These are phyloP conservation scores for Colletotrichum godetiae DNA, from an alignment of 2,329 filamentous ascomycete species.

Conservation along the genomic window DNA sequence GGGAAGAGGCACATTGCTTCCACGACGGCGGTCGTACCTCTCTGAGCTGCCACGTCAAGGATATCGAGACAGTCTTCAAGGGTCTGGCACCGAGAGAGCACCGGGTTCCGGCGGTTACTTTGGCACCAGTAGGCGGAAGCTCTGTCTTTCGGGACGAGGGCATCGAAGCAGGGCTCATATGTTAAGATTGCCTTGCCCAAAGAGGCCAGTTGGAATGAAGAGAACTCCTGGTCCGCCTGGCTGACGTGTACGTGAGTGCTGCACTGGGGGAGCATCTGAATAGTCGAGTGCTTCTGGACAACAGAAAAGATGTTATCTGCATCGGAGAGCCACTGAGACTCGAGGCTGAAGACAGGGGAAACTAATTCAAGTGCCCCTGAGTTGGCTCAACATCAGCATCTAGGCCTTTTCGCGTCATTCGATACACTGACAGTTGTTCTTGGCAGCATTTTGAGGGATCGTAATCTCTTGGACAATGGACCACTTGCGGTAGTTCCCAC, in stretches of 20 bases:
- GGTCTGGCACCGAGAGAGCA: constrained; percentile 34
- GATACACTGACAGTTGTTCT: constrained; percentile 45
- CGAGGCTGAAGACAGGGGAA: constrained; percentile 47
- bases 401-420: too few species aligned
- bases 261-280: constrained; percentile 43
- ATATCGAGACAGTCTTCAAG: constrained; percentile 40
- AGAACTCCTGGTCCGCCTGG: constrained; percentile 27
- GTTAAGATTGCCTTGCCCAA: constrained; percentile 47
- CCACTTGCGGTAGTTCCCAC: constrained; percentile 49
- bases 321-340: constrained; percentile 43
- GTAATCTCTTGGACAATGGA: constrained; percentile 51
- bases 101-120: constrained; percentile 45
- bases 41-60: constrained; percentile 38
- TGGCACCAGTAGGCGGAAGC: constrained; percentile 48
- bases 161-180: constrained; percentile 49
- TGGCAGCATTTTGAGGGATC: constrained; percentile 45
- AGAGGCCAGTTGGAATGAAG: constrained; percentile 39
- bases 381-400: neutral
- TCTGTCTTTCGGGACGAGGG: constrained; percentile 41
- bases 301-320: constrained; percentile 45
- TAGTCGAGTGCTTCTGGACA: constrained; percentile 40
- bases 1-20: constrained; percentile 48
- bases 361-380: constrained; percentile 49
- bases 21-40: constrained; percentile 37
- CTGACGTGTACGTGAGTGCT: constrained; percentile 53